phyloP scores from a whole-genome alignment of 1,284 basidiomycete species.

The Mycena citricolor region DNA sequence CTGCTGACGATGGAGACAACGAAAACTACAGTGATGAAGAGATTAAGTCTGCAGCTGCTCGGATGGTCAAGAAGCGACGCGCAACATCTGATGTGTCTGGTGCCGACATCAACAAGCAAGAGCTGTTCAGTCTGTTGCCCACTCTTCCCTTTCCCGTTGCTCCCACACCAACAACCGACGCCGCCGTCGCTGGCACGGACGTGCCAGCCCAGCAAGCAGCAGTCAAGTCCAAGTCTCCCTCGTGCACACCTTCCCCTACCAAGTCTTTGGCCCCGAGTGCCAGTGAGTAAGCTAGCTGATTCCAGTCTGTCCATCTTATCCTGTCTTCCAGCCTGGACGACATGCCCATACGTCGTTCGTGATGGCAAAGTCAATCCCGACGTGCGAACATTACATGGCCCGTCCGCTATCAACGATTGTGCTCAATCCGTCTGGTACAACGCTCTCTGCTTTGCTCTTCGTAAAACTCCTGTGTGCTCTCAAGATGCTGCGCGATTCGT shows the following conservation, averaged over 20 bases:
- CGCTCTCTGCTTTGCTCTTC: conserved; percentile 9
- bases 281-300: conserved; percentile 36
- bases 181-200: conserved; percentile 22
- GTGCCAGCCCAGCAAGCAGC: conserved; percentile 34
- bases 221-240: conserved; percentile 28
- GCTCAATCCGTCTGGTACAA: conserved; percentile 54
- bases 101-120: conserved; percentile 9
- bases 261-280: conserved; percentile 41
- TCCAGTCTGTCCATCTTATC: not conserved
- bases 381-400: conserved; percentile 47
- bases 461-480: conserved; percentile 41
- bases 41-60: conserved; percentile 1
- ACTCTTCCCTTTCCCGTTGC: not conserved
- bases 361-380: conserved; percentile 66
- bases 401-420: conserved; percentile 44
- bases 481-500: conserved; percentile 42
- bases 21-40: not conserved
- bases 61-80: not conserved
- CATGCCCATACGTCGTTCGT: conserved; percentile 49
- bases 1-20: not conserved
- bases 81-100: not conserved
- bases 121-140: conserved; percentile 5
- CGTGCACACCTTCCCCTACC: conserved; percentile 47
- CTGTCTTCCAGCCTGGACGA: conserved; percentile 46
- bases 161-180: conserved; percentile 10